Conservation (phyloP, 192 early-diverging fungal genomes). For the Radiomyces spectabilis region DNA sequence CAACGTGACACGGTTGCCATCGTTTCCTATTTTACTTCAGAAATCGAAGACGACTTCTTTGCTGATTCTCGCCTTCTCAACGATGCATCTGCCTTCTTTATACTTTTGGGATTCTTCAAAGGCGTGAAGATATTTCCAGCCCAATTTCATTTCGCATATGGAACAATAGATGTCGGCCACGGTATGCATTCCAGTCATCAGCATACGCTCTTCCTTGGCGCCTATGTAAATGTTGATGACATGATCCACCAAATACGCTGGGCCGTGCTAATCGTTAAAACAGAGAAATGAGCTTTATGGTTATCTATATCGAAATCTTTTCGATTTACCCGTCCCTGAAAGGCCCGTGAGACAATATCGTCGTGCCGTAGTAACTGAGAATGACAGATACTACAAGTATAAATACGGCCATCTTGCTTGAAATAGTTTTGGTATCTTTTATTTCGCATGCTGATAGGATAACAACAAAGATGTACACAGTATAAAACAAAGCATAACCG, state of each 20-base stretch:
- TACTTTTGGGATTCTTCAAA: constrained; percentile 50
- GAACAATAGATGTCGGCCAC: constrained; percentile 49
- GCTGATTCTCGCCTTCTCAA: constrained; percentile 42
- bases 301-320: background rate
- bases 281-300: background rate
- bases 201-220: constrained; percentile 42
- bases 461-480: too few species aligned
- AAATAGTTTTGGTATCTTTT: constrained; percentile 39
- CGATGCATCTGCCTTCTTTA: constrained; percentile 50
- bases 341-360: constrained; percentile 50
- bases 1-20: too few species aligned
- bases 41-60: constrained; percentile 40
- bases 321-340: constrained; percentile 15
- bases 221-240: constrained; percentile 45
- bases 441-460: too few species aligned
- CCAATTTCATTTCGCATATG: constrained; percentile 40
- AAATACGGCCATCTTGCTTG: constrained; percentile 33
- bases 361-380: constrained; percentile 45
- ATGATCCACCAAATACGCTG: constrained; percentile 45
- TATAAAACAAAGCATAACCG: too few species aligned
- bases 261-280: constrained; percentile 28
- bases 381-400: constrained; percentile 46
- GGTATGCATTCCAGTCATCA: constrained; percentile 51
- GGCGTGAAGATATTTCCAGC: constrained; percentile 54
- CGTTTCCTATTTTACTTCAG: too few species aligned